Evolutionary conservation across 2,329 filamentous ascomycete species (phyloP), one percentile per base, ranked within the genome.

Genomic region (Pseudocercospora vitis): DNA sequence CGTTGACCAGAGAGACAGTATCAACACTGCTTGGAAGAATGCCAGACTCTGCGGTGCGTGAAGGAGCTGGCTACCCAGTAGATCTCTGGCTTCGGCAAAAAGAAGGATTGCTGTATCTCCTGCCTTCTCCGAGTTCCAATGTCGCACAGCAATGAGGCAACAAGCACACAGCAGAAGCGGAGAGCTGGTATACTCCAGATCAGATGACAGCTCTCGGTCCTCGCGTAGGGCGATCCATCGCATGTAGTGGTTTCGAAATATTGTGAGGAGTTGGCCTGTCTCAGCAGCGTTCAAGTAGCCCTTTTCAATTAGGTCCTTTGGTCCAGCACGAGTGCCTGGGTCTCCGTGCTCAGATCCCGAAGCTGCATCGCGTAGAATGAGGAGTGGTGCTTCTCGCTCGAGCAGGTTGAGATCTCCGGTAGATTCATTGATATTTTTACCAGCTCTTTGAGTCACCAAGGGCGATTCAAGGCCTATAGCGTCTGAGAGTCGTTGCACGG

Each of bases 121-220:
- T 4, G 51, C 51, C 9, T 45, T 47, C n/a, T 16, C 3, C 16
- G 45, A 45, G 11, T 40, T n/a, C 46, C 35, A 53, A 28, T 53
- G 51, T 18, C 51, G 23, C 12, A 53, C 37, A n/a, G 51, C 45
- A 26, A 53, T 53, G 11, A 53, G 51, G 23, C 51, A 53, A 28
- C 51, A 45, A 12, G 51, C 45, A 19, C 51, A 53, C 4, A 53
- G 45, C 16, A 53, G 45, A 2, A 53, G 46, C 7, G 51, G 45
- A 11, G 51, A 53, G 33, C 23, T 35, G 9, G 19, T 18, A 21
- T 39, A 49, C 16, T 33, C 24, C 24, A 49, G 51, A 12, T 50
- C 37, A 18, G 42, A 23, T 8, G n/a, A 18, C 12, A 14, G 23
- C 6, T 52, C 33, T 19, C n/a, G 19, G 8, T 14, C 28, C 31